phyloP scores from a whole-genome alignment of 805 yeast species.

The Cyberlindnera veronae region DNA sequence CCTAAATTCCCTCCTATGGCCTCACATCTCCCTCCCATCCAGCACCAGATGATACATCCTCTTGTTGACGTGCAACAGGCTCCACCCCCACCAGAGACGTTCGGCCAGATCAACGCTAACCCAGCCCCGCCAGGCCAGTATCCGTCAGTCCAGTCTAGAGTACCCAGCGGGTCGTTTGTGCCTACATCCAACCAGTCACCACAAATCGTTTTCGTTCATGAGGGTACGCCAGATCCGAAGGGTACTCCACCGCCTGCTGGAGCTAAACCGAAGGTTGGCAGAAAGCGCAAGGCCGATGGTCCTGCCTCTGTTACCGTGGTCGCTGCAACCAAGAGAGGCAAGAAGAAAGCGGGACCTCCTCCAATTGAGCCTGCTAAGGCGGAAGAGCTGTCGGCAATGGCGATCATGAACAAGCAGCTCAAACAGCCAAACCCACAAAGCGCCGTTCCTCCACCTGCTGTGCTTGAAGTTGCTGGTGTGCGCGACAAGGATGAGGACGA shows the following conservation, averaged over 20 bases:
- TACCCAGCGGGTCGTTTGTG: too few species aligned
- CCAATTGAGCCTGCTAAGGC: constrained; percentile 1
- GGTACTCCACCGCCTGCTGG: not conserved
- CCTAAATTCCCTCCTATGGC: not conserved
- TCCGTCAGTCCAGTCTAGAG: too few species aligned
- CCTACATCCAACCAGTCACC: not conserved
- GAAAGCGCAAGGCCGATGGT: constrained; percentile 10
- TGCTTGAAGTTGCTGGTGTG: constrained; percentile 8
- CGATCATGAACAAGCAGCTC: constrained; percentile 20
- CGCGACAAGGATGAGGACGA: constrained; percentile 14
- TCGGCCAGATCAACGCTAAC: too few species aligned
- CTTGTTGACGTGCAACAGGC: too few species aligned
- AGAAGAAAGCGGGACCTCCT: constrained; percentile 3
- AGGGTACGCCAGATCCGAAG: not conserved
- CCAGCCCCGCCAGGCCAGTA: too few species aligned
- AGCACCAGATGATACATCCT: too few species aligned
- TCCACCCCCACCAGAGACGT: too few species aligned
- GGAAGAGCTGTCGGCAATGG: constrained; percentile 15
- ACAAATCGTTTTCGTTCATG: too few species aligned
- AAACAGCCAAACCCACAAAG: constrained; percentile 20
- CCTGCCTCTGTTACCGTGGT: not conserved
- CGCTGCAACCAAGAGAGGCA: constrained; percentile 9
- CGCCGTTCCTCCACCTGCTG: constrained; percentile 19
- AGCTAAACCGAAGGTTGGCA: constrained; percentile 1
- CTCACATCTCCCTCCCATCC: too few species aligned